Evolutionary conservation across 768 basidiomycete genomes (phyloP).

Genomic region (Trametes villosa): DNA sequence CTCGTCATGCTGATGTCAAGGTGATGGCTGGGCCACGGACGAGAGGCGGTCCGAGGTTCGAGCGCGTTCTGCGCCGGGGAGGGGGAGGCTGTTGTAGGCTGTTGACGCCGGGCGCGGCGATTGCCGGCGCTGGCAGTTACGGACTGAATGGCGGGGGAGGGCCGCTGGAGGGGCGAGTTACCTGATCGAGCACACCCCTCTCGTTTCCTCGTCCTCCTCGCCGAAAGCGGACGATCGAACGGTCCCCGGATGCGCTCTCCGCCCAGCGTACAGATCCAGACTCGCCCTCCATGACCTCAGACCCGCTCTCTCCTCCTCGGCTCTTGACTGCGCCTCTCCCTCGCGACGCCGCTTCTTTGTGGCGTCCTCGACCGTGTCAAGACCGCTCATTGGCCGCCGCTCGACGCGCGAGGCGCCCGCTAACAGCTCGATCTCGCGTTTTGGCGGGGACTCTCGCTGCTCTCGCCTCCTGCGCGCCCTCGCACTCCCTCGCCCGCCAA

Average conservation of each 20-base stretch:
- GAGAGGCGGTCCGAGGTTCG: slow-evolving; percentile 1
- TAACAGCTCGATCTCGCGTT: too few species aligned
- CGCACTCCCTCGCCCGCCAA: too few species aligned
- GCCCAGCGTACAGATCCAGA: slow-evolving; percentile 22
- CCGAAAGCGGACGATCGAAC: slow-evolving; percentile 24
- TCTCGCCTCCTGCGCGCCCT: too few species aligned
- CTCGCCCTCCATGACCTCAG: too few species aligned
- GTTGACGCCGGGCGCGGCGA: slow-evolving; percentile 19
- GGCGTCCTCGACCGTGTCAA: too few species aligned
- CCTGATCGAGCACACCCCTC: slow-evolving; percentile 17
- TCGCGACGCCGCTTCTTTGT: too few species aligned
- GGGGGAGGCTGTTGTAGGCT: slow-evolving; percentile 6
- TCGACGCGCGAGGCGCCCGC: too few species aligned
- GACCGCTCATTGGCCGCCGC: too few species aligned
- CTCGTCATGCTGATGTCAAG: slow-evolving; percentile 16
- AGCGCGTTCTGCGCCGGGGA: slow-evolving; percentile 14
- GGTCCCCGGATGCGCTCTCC: slow-evolving; percentile 15
- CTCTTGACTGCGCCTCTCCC: too few species aligned
- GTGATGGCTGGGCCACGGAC: slow-evolving; percentile 12
- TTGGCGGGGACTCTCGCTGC: too few species aligned
- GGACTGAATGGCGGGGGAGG: slow-evolving; percentile 6
- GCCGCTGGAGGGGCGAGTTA: slow-evolving; percentile 11
- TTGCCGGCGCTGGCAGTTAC: slow-evolving; percentile 12
- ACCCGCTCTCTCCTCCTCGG: too few species aligned
- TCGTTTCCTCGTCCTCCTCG: slow-evolving; percentile 17